Conservation (phyloP, 225 moss, liverwort and hornwort genomes). For the Pleurozium schreberi region DNA sequence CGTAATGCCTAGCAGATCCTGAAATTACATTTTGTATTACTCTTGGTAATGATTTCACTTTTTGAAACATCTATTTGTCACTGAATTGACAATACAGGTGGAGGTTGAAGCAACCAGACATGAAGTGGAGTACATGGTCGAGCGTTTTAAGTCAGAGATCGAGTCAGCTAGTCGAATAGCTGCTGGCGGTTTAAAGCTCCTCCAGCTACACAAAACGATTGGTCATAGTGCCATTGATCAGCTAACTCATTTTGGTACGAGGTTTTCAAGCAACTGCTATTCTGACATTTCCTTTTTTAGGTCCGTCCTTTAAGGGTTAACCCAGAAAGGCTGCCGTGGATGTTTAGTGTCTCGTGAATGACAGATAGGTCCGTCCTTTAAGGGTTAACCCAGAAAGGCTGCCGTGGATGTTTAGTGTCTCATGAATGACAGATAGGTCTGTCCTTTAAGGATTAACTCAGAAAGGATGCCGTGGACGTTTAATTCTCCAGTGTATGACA, state of each 20-base stretch:
- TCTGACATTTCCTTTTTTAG: neutral
- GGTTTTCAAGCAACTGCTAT: neutral
- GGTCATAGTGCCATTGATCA: constrained; percentile 94
- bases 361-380: too few species aligned
- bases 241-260: constrained; percentile 76
- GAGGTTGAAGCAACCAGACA: constrained; percentile 81
- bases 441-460: too few species aligned
- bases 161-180: constrained; percentile 90
- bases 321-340: too few species aligned
- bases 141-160: constrained; percentile 74
- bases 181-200: constrained; percentile 74
- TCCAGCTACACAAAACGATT: constrained; percentile 80
- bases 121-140: constrained; percentile 81
- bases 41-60: neutral
- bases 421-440: too few species aligned
- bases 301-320: too few species aligned
- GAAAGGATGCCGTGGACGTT: too few species aligned
- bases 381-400: too few species aligned
- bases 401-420: too few species aligned
- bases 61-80: neutral
- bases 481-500: too few species aligned
- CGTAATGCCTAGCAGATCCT: neutral
- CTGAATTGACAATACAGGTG: constrained; percentile 40
- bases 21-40: neutral
- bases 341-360: too few species aligned